Conservation (phyloP, 495 filamentous ascomycete genomes). For the Lentithecium fluviatile region DNA sequence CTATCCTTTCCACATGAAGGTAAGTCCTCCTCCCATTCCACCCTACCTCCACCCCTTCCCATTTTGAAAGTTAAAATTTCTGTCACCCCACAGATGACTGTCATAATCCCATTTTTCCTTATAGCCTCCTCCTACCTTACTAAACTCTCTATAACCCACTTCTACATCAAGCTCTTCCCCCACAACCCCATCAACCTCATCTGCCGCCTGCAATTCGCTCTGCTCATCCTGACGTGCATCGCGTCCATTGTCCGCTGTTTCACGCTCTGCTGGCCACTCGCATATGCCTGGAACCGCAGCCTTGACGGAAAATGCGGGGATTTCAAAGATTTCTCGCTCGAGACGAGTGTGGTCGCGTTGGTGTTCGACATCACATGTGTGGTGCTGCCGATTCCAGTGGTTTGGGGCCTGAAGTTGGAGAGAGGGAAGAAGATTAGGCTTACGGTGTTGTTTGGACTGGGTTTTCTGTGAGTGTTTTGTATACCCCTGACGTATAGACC, state of each 20-base stretch:
- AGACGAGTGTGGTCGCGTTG: not conserved
- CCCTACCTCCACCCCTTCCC: no score
- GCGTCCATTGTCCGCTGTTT: not conserved
- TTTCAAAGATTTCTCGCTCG: not conserved
- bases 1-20: not conserved
- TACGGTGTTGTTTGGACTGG: slow-evolving; percentile 9
- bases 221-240: not conserved
- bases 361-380: not conserved
- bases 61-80: not conserved
- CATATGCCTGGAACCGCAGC: not conserved
- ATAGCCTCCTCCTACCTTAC: not conserved
- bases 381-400: slow-evolving; percentile 2
- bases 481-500: not conserved
- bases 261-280: not conserved
- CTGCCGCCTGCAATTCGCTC: not conserved
- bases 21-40: not conserved
- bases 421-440: slow-evolving; percentile 1
- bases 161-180: slow-evolving; percentile 8
- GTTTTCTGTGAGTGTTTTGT: not conserved
- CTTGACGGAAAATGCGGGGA: not conserved
- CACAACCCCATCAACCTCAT: not conserved
- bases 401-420: slow-evolving; percentile 3
- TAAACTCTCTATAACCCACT: slow-evolving; percentile 7
- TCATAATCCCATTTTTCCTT: not conserved
- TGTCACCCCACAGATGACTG: not conserved